Percentiles rank a stretch among this genome's conserved stretches.
Evolutionary conservation across 345 rosid genomes (phyloP).

Genomic region (Syzygium aqueum): DNA sequence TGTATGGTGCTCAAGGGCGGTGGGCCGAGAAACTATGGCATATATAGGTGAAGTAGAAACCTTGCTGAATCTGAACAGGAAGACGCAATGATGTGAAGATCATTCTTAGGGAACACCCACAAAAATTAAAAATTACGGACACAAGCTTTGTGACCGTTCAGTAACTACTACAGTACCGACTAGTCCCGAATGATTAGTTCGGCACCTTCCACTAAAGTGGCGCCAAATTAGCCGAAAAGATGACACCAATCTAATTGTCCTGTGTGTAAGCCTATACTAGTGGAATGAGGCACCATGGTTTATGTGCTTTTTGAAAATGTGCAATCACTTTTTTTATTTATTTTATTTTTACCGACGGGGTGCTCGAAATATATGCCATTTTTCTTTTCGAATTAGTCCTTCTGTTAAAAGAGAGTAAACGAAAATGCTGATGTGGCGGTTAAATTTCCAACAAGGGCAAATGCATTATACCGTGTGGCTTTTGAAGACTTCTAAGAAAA

Average conservation of each 20-base stretch:
- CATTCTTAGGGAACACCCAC: not conserved
- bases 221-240: not conserved
- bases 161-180: too few relatives aligned
- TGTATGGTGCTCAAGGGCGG: conserved; percentile 1
- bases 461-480: not conserved
- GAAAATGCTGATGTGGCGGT: not conserved
- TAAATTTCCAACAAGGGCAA: not conserved
- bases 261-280: not conserved
- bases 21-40: not conserved
- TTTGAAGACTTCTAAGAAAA: not conserved
- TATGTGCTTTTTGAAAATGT: not conserved
- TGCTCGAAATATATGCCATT: not conserved
- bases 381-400: not conserved
- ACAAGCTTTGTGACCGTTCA: too few relatives aligned
- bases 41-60: conserved; percentile 5
- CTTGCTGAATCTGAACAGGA: not conserved
- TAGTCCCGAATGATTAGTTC: too few relatives aligned
- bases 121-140: not conserved
- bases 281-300: not conserved
- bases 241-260: not conserved
- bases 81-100: not conserved
- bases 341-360: too few relatives aligned
- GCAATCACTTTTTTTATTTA: not conserved
- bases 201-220: not conserved
- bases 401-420: not conserved